Evolutionary conservation across 306 rosid species (phyloP).

Genomic region (Datisca glomerata): DNA sequence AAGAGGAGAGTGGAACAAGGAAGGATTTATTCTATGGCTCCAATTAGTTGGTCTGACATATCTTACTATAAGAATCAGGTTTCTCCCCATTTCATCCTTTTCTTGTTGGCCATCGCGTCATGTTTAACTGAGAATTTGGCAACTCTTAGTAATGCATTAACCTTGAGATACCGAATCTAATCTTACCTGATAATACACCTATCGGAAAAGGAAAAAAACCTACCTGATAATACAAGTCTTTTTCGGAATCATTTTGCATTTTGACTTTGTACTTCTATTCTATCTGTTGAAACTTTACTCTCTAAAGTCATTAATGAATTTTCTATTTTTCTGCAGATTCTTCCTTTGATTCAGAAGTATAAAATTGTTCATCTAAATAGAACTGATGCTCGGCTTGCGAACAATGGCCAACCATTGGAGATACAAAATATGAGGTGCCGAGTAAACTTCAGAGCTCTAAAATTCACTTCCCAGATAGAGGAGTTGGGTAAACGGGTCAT

Average conservation of each 20-base stretch:
- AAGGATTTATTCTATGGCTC: constrained; percentile 76
- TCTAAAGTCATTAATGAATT: constrained; percentile 5
- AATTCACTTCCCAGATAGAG: constrained; percentile 91
- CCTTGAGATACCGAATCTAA: no score
- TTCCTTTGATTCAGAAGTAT: constrained; percentile 76
- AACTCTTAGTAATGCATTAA: no score
- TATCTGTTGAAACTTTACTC: constrained; percentile 5
- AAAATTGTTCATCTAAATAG: constrained; percentile 89
- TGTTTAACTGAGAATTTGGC: no score
- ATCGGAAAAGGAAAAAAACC: no score
- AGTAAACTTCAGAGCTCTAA: constrained; percentile 81
- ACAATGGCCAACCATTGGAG: constrained; percentile 79
- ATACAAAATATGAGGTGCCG: constrained; percentile 88
- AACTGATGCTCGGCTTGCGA: constrained; percentile 94
- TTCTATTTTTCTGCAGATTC: constrained; percentile 35
- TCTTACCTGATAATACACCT: no score
- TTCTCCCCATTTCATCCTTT: neutral
- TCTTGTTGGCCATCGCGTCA: no score
- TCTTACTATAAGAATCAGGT: constrained; percentile 83
- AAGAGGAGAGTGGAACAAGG: constrained; percentile 67
- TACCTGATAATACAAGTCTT: no score
- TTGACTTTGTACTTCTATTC: no score
- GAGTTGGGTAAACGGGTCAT: constrained; percentile 88
- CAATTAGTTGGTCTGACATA: constrained; percentile 93
- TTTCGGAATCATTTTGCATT: no score